phyloP scores from a whole-genome alignment of 2,329 filamentous ascomycete genomes.

The Ciborinia camelliae region DNA sequence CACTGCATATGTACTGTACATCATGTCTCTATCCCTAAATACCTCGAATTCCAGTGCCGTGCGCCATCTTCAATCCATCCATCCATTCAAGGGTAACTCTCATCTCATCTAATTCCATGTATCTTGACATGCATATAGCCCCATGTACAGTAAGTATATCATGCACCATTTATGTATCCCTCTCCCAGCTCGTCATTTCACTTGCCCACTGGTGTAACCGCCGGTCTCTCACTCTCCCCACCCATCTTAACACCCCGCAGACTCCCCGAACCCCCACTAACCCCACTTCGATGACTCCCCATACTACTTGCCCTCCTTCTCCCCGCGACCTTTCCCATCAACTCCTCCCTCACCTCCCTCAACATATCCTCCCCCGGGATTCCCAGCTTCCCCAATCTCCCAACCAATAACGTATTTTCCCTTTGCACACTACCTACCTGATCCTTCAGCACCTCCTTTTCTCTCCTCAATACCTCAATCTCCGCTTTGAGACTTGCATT shows the following conservation, averaged over 20 bases:
- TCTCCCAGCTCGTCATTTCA: background rate
- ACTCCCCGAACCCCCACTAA: background rate
- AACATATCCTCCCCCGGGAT: constrained; percentile 33
- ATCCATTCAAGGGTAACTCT: too few species aligned
- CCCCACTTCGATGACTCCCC: constrained; percentile 18
- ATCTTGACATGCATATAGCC: too few species aligned
- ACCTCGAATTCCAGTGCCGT: background rate
- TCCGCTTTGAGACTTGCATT: constrained; percentile 49
- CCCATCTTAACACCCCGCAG: background rate
- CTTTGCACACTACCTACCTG: constrained; percentile 57
- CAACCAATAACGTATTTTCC: constrained; percentile 58
- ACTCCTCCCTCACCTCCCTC: constrained; percentile 30
- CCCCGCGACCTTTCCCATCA: constrained; percentile 18
- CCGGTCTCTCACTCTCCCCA: background rate
- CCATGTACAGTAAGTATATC: too few species aligned
- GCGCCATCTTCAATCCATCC: background rate
- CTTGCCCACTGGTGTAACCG: background rate
- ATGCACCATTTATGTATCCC: background rate
- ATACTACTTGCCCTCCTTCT: constrained; percentile 30
- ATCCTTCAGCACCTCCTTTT: constrained; percentile 52
- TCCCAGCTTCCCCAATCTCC: constrained; percentile 48
- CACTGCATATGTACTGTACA: background rate
- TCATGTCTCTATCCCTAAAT: background rate
- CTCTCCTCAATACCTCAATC: constrained; percentile 52
- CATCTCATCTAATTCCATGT: too few species aligned